Evolutionary conservation across 345 rosid species (phyloP).

Genomic region (Hibiscus mutabilis): DNA sequence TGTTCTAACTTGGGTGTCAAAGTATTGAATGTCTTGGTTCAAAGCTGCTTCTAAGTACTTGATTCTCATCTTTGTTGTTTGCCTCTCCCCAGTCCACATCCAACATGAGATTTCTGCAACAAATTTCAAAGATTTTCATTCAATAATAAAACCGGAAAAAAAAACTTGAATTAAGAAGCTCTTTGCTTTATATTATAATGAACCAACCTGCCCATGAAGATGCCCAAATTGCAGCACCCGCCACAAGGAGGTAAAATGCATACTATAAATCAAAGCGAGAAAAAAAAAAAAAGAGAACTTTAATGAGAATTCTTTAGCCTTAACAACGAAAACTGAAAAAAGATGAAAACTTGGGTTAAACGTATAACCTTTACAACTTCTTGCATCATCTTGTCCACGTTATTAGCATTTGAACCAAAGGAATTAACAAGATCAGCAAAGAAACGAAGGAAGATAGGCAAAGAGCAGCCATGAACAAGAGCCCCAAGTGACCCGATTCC

Average conservation of each 20-base stretch:
- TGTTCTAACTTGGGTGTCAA: conserved; percentile 91
- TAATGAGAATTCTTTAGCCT: neutral
- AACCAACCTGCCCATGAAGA: conserved; percentile 96
- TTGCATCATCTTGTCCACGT: conserved; percentile 91
- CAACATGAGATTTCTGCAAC: conserved; percentile 90
- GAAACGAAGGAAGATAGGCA: conserved; percentile 90
- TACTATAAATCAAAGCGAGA: conserved; percentile 42
- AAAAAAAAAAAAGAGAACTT: neutral
- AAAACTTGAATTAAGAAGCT: neutral
- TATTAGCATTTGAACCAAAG: conserved; percentile 86
- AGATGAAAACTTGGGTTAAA: neutral
- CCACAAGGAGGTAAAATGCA: conserved; percentile 91
- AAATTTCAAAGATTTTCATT: conserved; percentile 9
- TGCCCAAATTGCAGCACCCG: conserved; percentile 99
- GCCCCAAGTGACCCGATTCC: conserved; percentile 96
- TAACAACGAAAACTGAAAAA: neutral
- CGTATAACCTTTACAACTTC: conserved; percentile 83
- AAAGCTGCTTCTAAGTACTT: conserved; percentile 91
- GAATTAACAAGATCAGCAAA: conserved; percentile 99
- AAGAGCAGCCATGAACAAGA: conserved; percentile 83
- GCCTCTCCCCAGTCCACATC: conserved; percentile 99
- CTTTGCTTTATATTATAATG: neutral
- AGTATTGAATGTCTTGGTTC: conserved; percentile 86
- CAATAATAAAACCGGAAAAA: neutral
- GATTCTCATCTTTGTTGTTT: conserved; percentile 94